Evolutionary conservation across 805 yeast genomes (phyloP).

Genomic region (Isabelozyma rhagii): DNA sequence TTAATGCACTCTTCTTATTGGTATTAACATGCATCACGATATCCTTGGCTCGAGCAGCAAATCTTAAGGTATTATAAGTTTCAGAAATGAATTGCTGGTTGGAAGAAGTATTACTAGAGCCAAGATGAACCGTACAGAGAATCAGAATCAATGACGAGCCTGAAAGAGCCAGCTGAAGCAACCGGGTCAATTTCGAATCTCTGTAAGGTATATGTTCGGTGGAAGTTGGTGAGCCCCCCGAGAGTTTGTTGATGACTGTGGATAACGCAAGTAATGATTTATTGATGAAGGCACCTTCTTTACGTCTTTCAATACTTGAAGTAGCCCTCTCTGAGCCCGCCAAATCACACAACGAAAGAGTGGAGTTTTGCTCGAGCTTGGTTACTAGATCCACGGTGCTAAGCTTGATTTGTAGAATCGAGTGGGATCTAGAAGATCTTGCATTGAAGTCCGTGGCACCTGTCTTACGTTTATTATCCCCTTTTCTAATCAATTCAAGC

Average conservation of each 20-base stretch:
- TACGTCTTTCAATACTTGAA: conserved; percentile 70
- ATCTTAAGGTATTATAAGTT: conserved; percentile 81
- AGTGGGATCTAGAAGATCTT: conserved; percentile 88
- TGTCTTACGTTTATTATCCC: conserved; percentile 74
- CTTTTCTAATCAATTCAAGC: conserved; percentile 54
- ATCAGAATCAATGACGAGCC: conserved; percentile 84
- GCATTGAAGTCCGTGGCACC: conserved; percentile 88
- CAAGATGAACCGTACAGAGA: conserved; percentile 80
- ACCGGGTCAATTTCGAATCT: conserved; percentile 86
- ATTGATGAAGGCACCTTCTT: conserved; percentile 92
- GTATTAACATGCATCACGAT: conserved; percentile 66
- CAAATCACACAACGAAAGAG: conserved; percentile 84
- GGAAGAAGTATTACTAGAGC: conserved; percentile 21
- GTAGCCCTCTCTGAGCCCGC: conserved; percentile 96
- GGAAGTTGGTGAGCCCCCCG: conserved; percentile 25
- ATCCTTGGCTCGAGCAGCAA: conserved; percentile 92
- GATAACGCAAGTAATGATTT: conserved; percentile 87
- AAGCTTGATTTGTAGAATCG: conserved; percentile 71
- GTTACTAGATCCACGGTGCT: conserved; percentile 38
- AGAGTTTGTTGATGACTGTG: conserved; percentile 83
- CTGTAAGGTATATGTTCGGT: conserved; percentile 82
- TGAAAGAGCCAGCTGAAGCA: conserved; percentile 87
- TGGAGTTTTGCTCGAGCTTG: conserved; percentile 45
- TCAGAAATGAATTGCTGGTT: conserved; percentile 59
- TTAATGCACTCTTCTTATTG: conserved; percentile 34